phyloP scores from a whole-genome alignment of 2,329 filamentous ascomycete species.

The Fusarium nodosum region DNA sequence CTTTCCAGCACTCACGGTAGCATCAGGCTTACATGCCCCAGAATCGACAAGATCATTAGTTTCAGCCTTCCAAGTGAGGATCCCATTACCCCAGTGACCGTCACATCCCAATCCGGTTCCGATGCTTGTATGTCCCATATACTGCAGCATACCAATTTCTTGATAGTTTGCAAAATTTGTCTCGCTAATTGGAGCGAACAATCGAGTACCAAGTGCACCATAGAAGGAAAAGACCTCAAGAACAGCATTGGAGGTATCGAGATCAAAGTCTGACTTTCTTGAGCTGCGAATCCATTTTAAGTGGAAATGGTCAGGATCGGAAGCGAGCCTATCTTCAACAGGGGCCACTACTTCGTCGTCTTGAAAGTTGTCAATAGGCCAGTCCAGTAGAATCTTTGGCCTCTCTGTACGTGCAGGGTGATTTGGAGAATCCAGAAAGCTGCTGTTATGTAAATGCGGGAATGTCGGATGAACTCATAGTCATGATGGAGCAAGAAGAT shows the following conservation, averaged over 20 bases:
- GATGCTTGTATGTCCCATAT: background rate
- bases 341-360: background rate
- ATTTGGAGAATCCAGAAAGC: background rate
- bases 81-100: background rate
- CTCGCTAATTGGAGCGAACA: background rate
- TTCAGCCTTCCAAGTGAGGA: background rate
- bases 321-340: background rate
- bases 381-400: background rate
- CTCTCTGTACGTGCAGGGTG: background rate
- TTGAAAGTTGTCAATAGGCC: background rate
- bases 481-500: background rate
- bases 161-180: background rate
- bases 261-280: background rate
- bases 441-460: background rate
- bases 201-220: background rate
- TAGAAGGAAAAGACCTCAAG: background rate
- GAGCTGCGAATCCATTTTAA: background rate
- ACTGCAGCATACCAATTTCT: background rate
- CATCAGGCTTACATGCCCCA: background rate
- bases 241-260: background rate
- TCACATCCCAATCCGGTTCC: background rate
- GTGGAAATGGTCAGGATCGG: background rate
- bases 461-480: background rate
- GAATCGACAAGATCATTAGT: background rate
- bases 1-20: accelerated